phyloP scores from a whole-genome alignment of 805 yeast genomes.

The Debaryomyces tyrocola region DNA sequence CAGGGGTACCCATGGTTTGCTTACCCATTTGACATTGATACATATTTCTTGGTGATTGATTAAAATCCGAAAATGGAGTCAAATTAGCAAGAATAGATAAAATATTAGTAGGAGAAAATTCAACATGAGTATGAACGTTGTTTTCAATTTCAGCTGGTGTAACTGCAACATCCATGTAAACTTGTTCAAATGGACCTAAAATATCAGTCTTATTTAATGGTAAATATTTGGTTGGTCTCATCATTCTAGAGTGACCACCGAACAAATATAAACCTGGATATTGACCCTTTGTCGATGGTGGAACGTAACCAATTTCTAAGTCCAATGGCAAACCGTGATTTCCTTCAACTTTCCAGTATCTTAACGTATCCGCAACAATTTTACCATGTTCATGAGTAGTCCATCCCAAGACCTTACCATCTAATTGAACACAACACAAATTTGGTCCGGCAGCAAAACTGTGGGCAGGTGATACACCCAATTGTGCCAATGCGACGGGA shows the following conservation, averaged over 20 bases:
- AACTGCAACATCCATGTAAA: slow-evolving; percentile 93
- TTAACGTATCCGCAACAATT: slow-evolving; percentile 82
- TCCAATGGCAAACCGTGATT: slow-evolving; percentile 75
- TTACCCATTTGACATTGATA: slow-evolving; percentile 99
- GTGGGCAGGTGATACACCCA: slow-evolving; percentile 83
- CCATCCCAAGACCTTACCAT: slow-evolving; percentile 93
- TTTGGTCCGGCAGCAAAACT: slow-evolving; percentile 85
- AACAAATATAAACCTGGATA: slow-evolving; percentile 93
- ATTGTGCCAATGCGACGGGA: slow-evolving; percentile 59
- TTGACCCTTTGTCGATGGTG: slow-evolving; percentile 94
- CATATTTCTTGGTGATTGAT: slow-evolving; percentile 99
- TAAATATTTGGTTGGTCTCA: slow-evolving; percentile 90
- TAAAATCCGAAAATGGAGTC: slow-evolving; percentile 97
- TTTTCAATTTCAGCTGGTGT: slow-evolving; percentile 86
- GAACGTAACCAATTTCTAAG: slow-evolving; percentile 92
- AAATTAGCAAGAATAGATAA: slow-evolving; percentile 92
- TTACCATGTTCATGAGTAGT: slow-evolving; percentile 86
- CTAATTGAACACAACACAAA: slow-evolving; percentile 87
- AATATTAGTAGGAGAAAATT: slow-evolving; percentile 91
- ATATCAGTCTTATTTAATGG: slow-evolving; percentile 82
- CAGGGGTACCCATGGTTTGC: slow-evolving; percentile 99
- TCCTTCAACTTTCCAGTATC: slow-evolving; percentile 92
- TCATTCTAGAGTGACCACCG: slow-evolving; percentile 92
- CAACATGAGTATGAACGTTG: slow-evolving; percentile 87
- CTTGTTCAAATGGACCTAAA: slow-evolving; percentile 98